Evolutionary conservation across 1,284 basidiomycete genomes (phyloP).

Genomic region (Pyrrhoderma lamaoense): DNA sequence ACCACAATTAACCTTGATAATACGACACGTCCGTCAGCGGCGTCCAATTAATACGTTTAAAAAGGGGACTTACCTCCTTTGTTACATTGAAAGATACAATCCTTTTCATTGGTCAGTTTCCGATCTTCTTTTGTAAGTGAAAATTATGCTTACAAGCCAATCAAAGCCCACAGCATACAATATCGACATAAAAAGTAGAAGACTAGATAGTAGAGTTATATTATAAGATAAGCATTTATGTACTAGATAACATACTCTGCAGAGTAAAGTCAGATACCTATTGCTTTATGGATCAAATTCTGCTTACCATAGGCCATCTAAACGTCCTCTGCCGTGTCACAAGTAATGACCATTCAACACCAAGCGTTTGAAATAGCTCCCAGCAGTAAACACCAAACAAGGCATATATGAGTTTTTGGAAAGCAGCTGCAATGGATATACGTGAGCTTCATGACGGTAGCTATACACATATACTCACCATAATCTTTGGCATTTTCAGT

Average conservation of each 20-base stretch:
- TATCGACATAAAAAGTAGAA: slow-evolving; percentile 66
- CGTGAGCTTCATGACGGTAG: neutral
- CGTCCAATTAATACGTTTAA: neutral
- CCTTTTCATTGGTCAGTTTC: slow-evolving; percentile 21
- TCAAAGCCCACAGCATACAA: slow-evolving; percentile 53
- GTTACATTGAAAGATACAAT: slow-evolving; percentile 50
- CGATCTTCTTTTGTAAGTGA: neutral
- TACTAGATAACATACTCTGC: slow-evolving; percentile 9
- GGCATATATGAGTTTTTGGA: slow-evolving; percentile 49
- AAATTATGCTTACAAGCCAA: slow-evolving; percentile 43
- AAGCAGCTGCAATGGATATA: slow-evolving; percentile 35
- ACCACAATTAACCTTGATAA: slow-evolving; percentile 52
- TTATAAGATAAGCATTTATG: slow-evolving; percentile 8
- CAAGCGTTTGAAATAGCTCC: slow-evolving; percentile 55
- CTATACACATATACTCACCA: slow-evolving; percentile 31
- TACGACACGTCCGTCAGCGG: neutral
- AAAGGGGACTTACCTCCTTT: slow-evolving; percentile 31
- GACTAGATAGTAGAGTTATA: slow-evolving; percentile 30
- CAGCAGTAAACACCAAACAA: slow-evolving; percentile 59
- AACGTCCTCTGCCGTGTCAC: slow-evolving; percentile 47
- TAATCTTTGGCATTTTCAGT: slow-evolving; percentile 43
- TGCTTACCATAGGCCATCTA: slow-evolving; percentile 52
- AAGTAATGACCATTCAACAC: slow-evolving; percentile 51
- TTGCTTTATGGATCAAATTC: neutral
- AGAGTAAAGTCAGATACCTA: slow-evolving; percentile 4